Percentiles rank a stretch among this genome's conserved stretches.
Evolutionary conservation across 306 rosid genomes (phyloP).

Genomic region (Vigna angularis): DNA sequence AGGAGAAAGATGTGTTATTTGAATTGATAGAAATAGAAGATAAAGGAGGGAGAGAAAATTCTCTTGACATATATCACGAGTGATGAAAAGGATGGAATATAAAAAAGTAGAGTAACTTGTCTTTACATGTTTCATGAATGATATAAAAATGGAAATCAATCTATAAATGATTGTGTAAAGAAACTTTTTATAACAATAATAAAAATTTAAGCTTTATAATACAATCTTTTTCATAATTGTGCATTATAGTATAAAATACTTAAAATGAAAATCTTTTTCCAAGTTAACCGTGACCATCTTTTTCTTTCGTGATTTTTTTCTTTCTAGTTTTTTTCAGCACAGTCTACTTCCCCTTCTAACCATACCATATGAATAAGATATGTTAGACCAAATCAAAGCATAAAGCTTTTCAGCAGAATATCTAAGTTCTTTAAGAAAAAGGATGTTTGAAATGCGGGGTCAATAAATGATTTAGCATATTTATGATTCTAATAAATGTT

Average conservation of each 20-base stretch:
- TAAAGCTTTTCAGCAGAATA: too few relatives aligned
- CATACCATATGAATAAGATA: not conserved
- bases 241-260: not conserved
- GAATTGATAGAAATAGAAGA: conserved; percentile 4
- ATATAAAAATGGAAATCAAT: not conserved
- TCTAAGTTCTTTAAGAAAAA: too few relatives aligned
- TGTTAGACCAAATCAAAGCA: not conserved
- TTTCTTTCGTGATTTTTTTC: not conserved
- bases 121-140: not conserved
- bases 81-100: not conserved
- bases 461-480: conserved; percentile 41
- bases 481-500: conserved; percentile 44
- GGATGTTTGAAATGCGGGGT: conserved; percentile 33
- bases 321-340: not conserved
- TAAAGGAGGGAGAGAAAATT: not conserved
- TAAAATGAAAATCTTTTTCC: not conserved
- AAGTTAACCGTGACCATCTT: not conserved
- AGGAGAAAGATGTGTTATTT: not conserved
- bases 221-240: not conserved
- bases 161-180: not conserved
- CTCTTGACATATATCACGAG: not conserved
- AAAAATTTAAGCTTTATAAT: not conserved
- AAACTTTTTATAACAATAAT: not conserved
- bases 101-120: not conserved
- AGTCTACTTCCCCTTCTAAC: not conserved